A percentile compares a stretch with the other conserved stretches of the same genome.
These are phyloP conservation scores for Comarum palustre DNA, from an alignment of 306 rosid species.

Conservation along the genomic window DNA sequence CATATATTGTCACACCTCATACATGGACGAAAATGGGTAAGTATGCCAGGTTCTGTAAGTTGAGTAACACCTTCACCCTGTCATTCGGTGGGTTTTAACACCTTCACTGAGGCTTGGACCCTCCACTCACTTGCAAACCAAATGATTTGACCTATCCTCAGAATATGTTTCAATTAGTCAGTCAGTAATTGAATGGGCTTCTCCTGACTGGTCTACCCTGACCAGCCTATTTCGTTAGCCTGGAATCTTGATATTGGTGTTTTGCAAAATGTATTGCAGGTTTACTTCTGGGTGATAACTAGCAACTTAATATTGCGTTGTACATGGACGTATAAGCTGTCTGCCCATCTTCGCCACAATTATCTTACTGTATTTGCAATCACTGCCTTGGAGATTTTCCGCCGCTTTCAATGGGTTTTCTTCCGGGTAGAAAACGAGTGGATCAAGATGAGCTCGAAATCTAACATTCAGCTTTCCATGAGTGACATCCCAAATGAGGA, in stretches of 20 bases:
- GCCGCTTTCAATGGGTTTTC: constrained; percentile 97
- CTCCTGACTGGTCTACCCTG: background rate
- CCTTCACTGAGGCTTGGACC: constrained; percentile 7
- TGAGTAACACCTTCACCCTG: background rate
- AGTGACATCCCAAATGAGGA: constrained; percentile 59
- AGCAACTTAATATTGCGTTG: constrained; percentile 92
- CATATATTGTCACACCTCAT: constrained; percentile 53
- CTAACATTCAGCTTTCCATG: constrained; percentile 56
- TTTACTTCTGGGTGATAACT: constrained; percentile 84
- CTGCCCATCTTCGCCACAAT: constrained; percentile 98
- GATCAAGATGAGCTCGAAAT: constrained; percentile 76
- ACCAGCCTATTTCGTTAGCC: background rate
- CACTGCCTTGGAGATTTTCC: constrained; percentile 84
- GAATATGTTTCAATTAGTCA: background rate
- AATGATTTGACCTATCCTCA: background rate
- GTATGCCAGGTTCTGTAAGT: background rate
- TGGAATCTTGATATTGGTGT: background rate
- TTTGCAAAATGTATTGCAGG: constrained; percentile 50
- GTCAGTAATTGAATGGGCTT: background rate
- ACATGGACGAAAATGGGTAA: constrained; percentile 81
- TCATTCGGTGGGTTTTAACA: background rate
- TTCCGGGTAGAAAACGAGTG: constrained; percentile 92
- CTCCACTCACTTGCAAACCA: background rate
- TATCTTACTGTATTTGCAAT: constrained; percentile 77
- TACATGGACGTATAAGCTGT: constrained; percentile 98